Percentiles rank a stretch among this genome's conserved stretches.
phyloP scores from a whole-genome alignment of 169 alveolate genomes.

The Plasmodium reichenowi region DNA sequence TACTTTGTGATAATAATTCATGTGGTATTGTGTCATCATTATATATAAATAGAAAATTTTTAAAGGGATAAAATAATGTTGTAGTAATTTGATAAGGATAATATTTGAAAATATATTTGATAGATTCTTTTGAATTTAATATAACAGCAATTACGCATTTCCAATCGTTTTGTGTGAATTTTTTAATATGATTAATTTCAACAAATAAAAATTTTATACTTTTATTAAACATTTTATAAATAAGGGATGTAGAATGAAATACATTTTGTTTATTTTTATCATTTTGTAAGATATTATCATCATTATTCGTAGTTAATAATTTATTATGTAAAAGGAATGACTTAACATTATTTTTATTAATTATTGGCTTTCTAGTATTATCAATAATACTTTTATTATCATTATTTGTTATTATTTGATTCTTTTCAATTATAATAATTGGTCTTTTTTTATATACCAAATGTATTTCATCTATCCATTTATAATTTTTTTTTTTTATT shows the following conservation, averaged over 20 bases:
- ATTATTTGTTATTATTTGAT: neutral
- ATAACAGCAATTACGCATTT: slow-evolving; percentile 85
- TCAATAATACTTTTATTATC: neutral
- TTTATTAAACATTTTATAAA: slow-evolving; percentile 81
- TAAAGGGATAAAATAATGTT: slow-evolving; percentile 81
- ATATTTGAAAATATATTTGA: slow-evolving; percentile 79
- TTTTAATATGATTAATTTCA: slow-evolving; percentile 80
- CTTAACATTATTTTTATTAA: slow-evolving; percentile 41
- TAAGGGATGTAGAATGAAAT: slow-evolving; percentile 81
- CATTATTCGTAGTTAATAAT: slow-evolving; percentile 50
- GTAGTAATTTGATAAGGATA: slow-evolving; percentile 84
- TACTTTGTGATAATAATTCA: slow-evolving; percentile 43
- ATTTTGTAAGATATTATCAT: slow-evolving; percentile 6
- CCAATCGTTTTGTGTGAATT: slow-evolving; percentile 84
- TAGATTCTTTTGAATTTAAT: slow-evolving; percentile 81
- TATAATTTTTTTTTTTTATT: slow-evolving; percentile 29
- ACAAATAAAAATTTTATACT: slow-evolving; percentile 81
- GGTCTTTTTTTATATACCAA: slow-evolving; percentile 84
- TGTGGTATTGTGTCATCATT: slow-evolving; percentile 47
- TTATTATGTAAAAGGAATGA: slow-evolving; percentile 30
- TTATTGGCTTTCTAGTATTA: slow-evolving; percentile 12
- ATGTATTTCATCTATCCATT: slow-evolving; percentile 83
- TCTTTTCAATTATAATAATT: slow-evolving; percentile 70
- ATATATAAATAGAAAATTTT: slow-evolving; percentile 73
- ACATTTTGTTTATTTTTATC: slow-evolving; percentile 6